Base-by-base conservation (phyloP, 148 eudicot genomes). In the Camellia granthamiana region DNA sequence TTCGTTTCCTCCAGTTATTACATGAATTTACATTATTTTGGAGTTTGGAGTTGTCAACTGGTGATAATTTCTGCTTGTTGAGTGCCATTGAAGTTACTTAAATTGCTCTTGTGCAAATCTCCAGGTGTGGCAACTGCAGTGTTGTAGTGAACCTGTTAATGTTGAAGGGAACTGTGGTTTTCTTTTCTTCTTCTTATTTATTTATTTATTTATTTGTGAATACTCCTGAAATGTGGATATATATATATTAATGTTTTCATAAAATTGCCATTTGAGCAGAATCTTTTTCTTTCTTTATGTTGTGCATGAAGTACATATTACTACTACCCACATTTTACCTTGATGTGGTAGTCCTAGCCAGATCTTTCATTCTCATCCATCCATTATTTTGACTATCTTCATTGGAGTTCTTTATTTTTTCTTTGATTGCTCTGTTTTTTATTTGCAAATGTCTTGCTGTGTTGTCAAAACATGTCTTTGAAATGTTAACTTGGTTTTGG, bases 401-500 rank as follows among this genome's bases (percentile, higher is more conserved):
- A 19, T 4, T n/a, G 47, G 41, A 18, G 9, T 18, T 62, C 5
- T 18, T 0, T 55, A 46, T 15, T 77, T 65, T 46, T 42, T 65
- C 15, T n/a, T 49, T 14, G 38, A 47, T 70, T 56, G 21, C 18
- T 77, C 41, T 46, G 43, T 21, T 75, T 56, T 3, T 30, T 54
- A 54, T 46, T 59, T 47, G 74, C 52, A 54, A 52, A 54, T 23
- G n/a, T 72, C 18, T 23, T 72, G 38, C 43, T 42, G 46, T 14
- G 47, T 19, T 41, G 16, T 2, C 3, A n/a, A n/a, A 8, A 47
- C 66, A 1, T 80, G n/a, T 77, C 19, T 68, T 42, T 67, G 14
- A 42, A 63, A 16, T 23, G 12, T 69, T 78, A 52, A 69, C 44
- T 62, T 78, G 47, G 78, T 8, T 78, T 56, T 52, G 12, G 12